Conservation (phyloP, 2,329 filamentous ascomycete species). For the Teratosphaeria viscida region DNA sequence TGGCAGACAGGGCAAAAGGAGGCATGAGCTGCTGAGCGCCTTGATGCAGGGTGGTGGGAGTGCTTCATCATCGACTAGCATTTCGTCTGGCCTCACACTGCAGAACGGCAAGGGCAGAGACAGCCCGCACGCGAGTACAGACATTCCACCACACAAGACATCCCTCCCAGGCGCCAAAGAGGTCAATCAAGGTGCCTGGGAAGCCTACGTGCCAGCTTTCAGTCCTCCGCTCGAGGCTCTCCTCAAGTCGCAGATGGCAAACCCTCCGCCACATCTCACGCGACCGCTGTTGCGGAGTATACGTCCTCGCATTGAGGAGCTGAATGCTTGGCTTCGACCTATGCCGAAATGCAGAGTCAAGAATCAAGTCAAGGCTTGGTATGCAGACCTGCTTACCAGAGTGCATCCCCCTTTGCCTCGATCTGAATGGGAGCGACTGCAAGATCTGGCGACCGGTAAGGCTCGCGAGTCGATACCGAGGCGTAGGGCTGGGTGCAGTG, state of each 20-base stretch:
- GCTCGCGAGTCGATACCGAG: neutral
- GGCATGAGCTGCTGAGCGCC: slow-evolving; percentile 36
- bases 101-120: neutral
- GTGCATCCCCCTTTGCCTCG: slow-evolving; percentile 36
- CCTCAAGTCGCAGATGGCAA: slow-evolving; percentile 19
- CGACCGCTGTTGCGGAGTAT: slow-evolving; percentile 14
- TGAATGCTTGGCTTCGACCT: slow-evolving; percentile 36
- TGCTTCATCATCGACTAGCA: neutral
- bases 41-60: slow-evolving; percentile 6
- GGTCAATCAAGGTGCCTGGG: slow-evolving; percentile 4
- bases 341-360: slow-evolving; percentile 35
- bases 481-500: neutral
- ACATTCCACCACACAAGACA: neutral
- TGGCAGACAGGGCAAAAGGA: slow-evolving; percentile 44
- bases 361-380: slow-evolving; percentile 35
- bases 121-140: neutral
- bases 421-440: slow-evolving; percentile 34
- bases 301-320: slow-evolving; percentile 28
- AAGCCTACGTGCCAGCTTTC: slow-evolving; percentile 25
- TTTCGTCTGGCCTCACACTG: neutral
- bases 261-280: slow-evolving; percentile 21
- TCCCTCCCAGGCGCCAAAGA: slow-evolving; percentile 1
- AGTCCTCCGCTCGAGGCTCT: slow-evolving; percentile 24
- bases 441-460: slow-evolving; percentile 26
- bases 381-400: slow-evolving; percentile 31